Evolutionary conservation across 2,329 filamentous ascomycete species (phyloP), one percentile per base, ranked within the genome.

Genomic region (Verticillium alfalfae): DNA sequence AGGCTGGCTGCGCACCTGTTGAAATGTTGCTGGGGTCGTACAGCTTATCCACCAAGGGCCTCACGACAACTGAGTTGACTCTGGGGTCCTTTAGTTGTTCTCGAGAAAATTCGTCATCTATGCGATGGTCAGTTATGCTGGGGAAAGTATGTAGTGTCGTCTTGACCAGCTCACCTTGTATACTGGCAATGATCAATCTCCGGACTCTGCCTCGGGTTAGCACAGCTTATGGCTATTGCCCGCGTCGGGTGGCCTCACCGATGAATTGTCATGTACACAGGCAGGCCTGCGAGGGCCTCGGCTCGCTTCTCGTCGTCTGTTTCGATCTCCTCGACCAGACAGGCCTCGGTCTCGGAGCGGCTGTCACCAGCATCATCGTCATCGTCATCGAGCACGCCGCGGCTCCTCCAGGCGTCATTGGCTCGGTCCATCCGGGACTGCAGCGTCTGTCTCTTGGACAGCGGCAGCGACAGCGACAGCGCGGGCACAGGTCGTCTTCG

Each of bases 1-100:
- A 26, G 45, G 45, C 26, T 31, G 45, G 45, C 18, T 22, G 5
- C 45, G 22, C 16, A 52, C 45, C 90, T 60, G 93, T 87, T 1
- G 91, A 94, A 39, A 93, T 88, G 76, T 95, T 91, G 63, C 91
- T 84, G 62, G 88, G 82, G 68, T 91, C 87, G 71, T 92, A 95
- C 9, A 94, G 83, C 71, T 91, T 89, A 71, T 95, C 90, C n/a
- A 95, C 90, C 34, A 95, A 77, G 1, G 92, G 92, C 62, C 91
- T 84, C 18, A 95, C 88, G 56, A 95, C 88, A 1, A 89, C 83
- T 58, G 91, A 84, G 71, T 95, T 95, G 80, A 95, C 92, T 62
- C 91, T 84, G 60, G 92, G 88, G 72, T 92, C 90, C 69, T 88
- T 85, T 65, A 96, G 79, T 78, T 95, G 91, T 67, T 93, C 89